Conservation (phyloP, 78 protist genomes). For the Emiliania huxleyi region DNA sequence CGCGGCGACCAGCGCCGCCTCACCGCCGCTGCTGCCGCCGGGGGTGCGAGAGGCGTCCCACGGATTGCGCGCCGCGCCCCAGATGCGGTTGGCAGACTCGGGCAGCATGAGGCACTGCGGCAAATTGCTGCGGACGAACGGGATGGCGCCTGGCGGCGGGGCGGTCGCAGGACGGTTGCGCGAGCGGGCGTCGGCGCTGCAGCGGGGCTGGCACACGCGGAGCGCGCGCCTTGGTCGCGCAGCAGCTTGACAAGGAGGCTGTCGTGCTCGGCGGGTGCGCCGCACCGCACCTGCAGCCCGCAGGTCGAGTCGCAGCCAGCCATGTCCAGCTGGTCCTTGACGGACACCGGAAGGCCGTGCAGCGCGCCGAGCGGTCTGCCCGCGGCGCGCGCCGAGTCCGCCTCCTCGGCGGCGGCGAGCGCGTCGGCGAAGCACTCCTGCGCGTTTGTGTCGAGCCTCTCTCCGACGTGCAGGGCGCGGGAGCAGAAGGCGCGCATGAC, state of each 20-base stretch:
- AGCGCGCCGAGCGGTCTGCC: not conserved
- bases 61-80: constrained; percentile 58
- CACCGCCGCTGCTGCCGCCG: constrained; percentile 71
- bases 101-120: constrained; percentile 18
- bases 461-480: not conserved
- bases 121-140: constrained; percentile 9
- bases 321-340: not conserved
- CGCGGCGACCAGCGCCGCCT: constrained; percentile 53
- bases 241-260: not conserved
- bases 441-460: not conserved
- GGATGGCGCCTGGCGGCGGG: constrained; percentile 17
- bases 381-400: not conserved
- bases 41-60: constrained; percentile 51
- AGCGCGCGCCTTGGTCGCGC: no score
- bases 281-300: not conserved
- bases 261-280: not conserved
- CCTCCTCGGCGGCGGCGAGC: not conserved
- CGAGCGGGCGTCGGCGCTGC: not conserved
- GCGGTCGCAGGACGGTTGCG: not conserved
- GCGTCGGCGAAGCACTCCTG: not conserved
- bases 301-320: not conserved
- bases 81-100: not conserved
- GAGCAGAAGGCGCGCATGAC: not conserved
- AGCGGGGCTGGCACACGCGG: no score
- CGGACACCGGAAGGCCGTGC: constrained; percentile 9